Evolutionary conservation across 768 basidiomycete species (phyloP), one percentile per base, ranked within the genome.

Genomic region (Pulveroboletus sp.): DNA sequence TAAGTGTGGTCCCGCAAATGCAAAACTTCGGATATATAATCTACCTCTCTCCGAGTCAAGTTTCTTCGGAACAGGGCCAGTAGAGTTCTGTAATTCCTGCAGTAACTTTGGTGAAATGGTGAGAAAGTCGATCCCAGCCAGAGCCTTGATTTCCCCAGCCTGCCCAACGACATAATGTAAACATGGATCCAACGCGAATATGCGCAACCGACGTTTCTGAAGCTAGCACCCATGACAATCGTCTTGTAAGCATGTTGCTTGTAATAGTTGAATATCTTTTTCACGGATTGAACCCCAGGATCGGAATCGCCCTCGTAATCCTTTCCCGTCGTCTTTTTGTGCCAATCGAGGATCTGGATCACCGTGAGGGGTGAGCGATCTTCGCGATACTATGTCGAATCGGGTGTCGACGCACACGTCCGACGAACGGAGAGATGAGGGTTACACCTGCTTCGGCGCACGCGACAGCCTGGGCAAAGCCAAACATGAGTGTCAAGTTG

Each of bases 211-310:
- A 93, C 85, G 76, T 96, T 97, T 63, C 95, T 86, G 91, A 97
- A 96, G 22, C 92, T 95, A 45, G 95, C 95, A 62, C 93, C 94
- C 94, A 97, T 96, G 66, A 97, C 92, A 69, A 98, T 96, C 54
- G 95, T 98, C 65, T 93, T 89, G 80, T 98, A 97, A 45, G 76
- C 77, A 74, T 96, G 85, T 69, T 94, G 93, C 77, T 96, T 97
- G 82, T 96, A 97, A 73, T 92, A 97, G 78, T 93, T 91, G 83
- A 85, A 98, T 75, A 97, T 95, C 71, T 81, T 88, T 78, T 90
- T 85, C 48, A 98, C 93, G 14, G 89, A 92, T 68, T 86, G 75
- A 59, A 98, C 95, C 76, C 95, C 94, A 4, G 94, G 94, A 72
- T 98, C 94, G 38, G 85, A 81, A 57, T 91, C 90, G 49, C 89